Percentiles rank a stretch among this genome's conserved stretches.
These are phyloP conservation scores for Cruciata laevipes DNA, from an alignment of 257 asterid genomes.

Conservation along the genomic window DNA sequence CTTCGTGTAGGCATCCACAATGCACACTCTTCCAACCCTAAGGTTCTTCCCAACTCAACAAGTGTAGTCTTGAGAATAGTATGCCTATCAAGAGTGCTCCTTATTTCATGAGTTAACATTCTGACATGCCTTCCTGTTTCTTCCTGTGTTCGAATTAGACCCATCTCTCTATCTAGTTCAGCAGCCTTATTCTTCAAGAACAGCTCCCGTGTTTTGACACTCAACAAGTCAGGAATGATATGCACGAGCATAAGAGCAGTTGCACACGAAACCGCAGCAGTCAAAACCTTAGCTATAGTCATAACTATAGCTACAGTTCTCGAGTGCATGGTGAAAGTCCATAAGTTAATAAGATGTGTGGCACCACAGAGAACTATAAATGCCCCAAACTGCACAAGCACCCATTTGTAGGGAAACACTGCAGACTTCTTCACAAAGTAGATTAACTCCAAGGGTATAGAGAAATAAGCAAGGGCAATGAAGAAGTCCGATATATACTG, in stretches of 20 bases:
- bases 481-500: conserved; percentile 96
- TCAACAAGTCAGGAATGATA: conserved; percentile 85
- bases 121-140: conserved; percentile 98
- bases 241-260: conserved; percentile 97
- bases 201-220: conserved; percentile 90
- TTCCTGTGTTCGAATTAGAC: conserved; percentile 90
- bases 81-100: conserved; percentile 98
- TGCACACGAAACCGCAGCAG: conserved; percentile 93
- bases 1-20: conserved; percentile 97
- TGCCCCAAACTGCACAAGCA: conserved; percentile 98
- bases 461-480: conserved; percentile 96
- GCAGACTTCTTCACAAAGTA: conserved; percentile 97
- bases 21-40: conserved; percentile 90
- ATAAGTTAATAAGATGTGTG: conserved; percentile 81
- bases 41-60: conserved; percentile 87
- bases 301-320: conserved; percentile 86
- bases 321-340: conserved; percentile 81
- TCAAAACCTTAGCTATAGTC: conserved; percentile 70
- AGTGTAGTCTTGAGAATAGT: conserved; percentile 88
- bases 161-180: conserved; percentile 96
- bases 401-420: conserved; percentile 96
- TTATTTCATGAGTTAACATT: conserved; percentile 94
- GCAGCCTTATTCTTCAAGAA: conserved; percentile 93
- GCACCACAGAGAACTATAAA: conserved; percentile 98
- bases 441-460: conserved; percentile 88